Percentiles rank a stretch among this genome's conserved stretches.
Conservation (phyloP, 306 rosid species). For the Styphnolobium japonicum region DNA sequence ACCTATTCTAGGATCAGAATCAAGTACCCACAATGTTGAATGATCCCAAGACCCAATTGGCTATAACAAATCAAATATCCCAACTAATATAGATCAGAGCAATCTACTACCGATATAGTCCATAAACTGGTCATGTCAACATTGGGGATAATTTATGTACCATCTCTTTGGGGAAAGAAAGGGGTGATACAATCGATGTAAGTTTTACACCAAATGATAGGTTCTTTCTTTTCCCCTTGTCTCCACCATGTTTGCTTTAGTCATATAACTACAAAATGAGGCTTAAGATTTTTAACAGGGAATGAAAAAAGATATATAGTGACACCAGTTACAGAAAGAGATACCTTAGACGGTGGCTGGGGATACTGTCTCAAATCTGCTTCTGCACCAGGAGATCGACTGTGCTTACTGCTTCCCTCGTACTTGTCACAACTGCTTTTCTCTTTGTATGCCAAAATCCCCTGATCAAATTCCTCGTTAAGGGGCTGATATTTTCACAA, state of each 20-base stretch:
- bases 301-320: neutral
- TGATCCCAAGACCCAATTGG: neutral
- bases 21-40: constrained; percentile 6
- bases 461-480: constrained; percentile 25
- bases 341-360: constrained; percentile 36
- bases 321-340: neutral
- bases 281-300: neutral
- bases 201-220: neutral
- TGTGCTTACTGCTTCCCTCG: constrained; percentile 12
- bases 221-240: neutral
- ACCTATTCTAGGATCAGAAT: neutral
- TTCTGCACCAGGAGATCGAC: constrained; percentile 12
- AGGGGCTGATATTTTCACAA: neutral
- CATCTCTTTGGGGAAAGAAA: neutral
- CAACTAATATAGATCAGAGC: neutral
- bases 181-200: neutral
- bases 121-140: neutral
- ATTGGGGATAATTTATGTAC: constrained; percentile 1
- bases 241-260: neutral
- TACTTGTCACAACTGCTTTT: neutral
- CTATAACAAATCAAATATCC: neutral
- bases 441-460: constrained; percentile 1
- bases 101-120: neutral
- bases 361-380: constrained; percentile 27
- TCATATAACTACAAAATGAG: neutral